Conservation (phyloP, 169 alveolate genomes). For the Plasmodium adleri region DNA sequence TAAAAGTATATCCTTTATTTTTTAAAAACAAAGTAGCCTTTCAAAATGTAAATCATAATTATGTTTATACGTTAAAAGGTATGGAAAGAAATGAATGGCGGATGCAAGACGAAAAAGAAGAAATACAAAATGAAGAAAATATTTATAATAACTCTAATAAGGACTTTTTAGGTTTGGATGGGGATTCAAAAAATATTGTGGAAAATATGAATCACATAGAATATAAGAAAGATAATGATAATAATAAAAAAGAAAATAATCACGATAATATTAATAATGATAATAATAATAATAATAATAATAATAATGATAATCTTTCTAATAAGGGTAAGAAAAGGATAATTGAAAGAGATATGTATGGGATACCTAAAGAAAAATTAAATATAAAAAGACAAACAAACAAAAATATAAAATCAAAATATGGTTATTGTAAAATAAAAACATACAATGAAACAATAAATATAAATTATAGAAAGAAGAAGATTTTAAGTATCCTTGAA, state of each 20-base stretch:
- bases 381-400: conserved; percentile 17
- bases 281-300: neutral
- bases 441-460: conserved; percentile 53
- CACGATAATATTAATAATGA: conserved; percentile 17
- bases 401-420: conserved; percentile 63
- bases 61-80: no score
- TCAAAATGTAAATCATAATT: no score
- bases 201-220: no score
- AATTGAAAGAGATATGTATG: conserved; percentile 47
- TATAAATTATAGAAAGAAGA: conserved; percentile 60
- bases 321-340: conserved; percentile 1
- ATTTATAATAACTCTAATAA: no score
- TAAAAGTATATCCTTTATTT: no score
- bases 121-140: no score
- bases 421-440: conserved; percentile 45
- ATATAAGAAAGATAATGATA: no score
- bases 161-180: no score
- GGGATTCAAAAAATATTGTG: no score
- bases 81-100: no score
- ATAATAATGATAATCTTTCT: neutral
- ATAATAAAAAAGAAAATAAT: conserved; percentile 1
- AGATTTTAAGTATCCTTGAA: conserved; percentile 66
- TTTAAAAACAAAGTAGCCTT: no score
- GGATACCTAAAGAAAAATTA: conserved; percentile 45
- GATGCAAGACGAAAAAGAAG: no score